Base-by-base conservation (phyloP, 495 filamentous ascomycete species). In the Tuber brumale region DNA sequence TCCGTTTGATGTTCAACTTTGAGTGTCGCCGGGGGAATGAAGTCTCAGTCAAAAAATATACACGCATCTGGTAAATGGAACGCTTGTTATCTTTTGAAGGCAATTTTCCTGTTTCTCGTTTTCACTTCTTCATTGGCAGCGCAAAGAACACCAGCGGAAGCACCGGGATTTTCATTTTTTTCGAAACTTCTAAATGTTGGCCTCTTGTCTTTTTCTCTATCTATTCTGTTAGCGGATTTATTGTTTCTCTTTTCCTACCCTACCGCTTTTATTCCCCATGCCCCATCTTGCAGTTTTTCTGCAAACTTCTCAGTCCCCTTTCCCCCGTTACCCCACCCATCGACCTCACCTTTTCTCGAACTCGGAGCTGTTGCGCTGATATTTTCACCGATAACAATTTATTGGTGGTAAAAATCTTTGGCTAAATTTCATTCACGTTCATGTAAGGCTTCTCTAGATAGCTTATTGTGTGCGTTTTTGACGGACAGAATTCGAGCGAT, bases 101-200 rank as follows among this genome's bases (percentile, higher is more conserved):
- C 75, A 75, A 76, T 79, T 80, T 42, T 76, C 72, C 44, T 70
- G 74, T 48, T 72, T 76, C 71, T 76, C 41, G 72, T 71, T 41
- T 78, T 77, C 74, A 72, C 69, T 76, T 79, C 77, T 76, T 80
- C 57, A 70, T 37, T 71, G 79, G 74, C 69, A 76, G 66, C 78
- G 74, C 78, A 76, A 72, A 77, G 79, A 77, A 81, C 81, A 75
- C 74, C 71, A 81, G 75, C 74, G 79, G 70, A 77, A 81, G 71
- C 72, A 69, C 72, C 75, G 51, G 42, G 27, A 61, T 71, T 19
- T 44, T 19, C 14, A 61, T 72, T 74, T 27, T 27, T 45, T 73
- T 70, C 75, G 72, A 78, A 74, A 76, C 70, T 73, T 78, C 72
- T 74, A 76, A 42, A 72, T 78, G 72, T 76, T 76, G 75, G 71